A percentile compares a stretch with the other conserved stretches of the same genome.
Evolutionary conservation across 345 rosid genomes (phyloP).

Genomic region (Anacardium occidentale): DNA sequence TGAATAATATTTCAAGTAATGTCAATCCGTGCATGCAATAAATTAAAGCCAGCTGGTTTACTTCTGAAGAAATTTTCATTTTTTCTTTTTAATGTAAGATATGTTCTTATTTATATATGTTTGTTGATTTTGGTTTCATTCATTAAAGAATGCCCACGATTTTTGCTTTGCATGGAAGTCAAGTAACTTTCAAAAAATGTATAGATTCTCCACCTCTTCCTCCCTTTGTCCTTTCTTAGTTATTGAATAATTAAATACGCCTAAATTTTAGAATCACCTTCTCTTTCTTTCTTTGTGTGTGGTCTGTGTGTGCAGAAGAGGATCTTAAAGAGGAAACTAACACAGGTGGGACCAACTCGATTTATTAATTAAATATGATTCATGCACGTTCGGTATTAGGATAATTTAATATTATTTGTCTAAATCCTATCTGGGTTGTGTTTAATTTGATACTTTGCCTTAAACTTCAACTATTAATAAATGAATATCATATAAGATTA

Average conservation of each 20-base stretch:
- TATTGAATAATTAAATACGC: conserved; percentile 15
- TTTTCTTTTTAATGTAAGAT: background rate
- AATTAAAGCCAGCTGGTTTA: conserved; percentile 12
- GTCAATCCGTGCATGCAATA: conserved; percentile 9
- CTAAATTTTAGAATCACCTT: background rate
- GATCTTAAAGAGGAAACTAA: background rate
- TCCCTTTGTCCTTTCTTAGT: conserved; percentile 26
- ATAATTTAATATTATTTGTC: no score
- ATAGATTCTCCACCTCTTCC: background rate
- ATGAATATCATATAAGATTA: no score
- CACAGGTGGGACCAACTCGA: background rate
- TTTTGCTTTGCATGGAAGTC: conserved; percentile 18
- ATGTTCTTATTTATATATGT: background rate
- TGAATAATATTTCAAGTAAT: no score
- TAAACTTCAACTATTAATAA: no score
- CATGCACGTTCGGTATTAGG: background rate
- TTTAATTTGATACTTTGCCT: no score
- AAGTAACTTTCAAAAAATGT: conserved; percentile 11
- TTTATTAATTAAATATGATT: background rate
- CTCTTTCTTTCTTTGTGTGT: background rate
- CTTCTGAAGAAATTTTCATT: background rate
- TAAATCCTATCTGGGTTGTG: no score
- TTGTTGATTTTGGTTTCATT: conserved; percentile 15
- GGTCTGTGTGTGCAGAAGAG: background rate
- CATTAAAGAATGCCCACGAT: conserved; percentile 25